Base-by-base conservation (phyloP, 1,139 yeast genomes). In the Blastobotrys indianensis region DNA sequence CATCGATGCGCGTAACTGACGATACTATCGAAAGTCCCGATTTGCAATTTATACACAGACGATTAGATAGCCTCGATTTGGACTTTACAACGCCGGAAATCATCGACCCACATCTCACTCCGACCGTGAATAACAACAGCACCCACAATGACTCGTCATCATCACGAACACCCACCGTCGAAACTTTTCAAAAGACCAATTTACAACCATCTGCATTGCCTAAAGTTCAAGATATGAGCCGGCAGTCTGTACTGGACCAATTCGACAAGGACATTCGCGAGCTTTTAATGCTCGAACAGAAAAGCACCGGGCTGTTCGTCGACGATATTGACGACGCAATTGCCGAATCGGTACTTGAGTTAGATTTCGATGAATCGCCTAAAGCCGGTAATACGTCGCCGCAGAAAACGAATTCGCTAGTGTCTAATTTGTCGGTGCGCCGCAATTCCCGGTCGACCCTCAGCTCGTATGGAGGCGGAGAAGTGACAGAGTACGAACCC, bases 251-350 rank as follows among this genome's bases (percentile, higher is more conserved):
- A 2, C 45, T 53, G 33, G 54, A 52, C 20, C 55, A 53, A 20
- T 53, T 53, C 37, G 56, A 52, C 33, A 52, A 47, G 20, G 56
- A 53, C 41, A 48, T 53, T 20, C 45, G 48, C 13, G 55, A 53
- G 29, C 45, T 53, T 10, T 37, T 51, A 9, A 42, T 49, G 31
- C 42, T 49, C 6, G 48, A 52, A 25, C 5, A 13, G 10, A 33
- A 33, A 12, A 7, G 5, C 37, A 4, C 12, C 12, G 16, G 13
- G 13, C 35, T 7, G 35, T 9, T n/a, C 20, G 37, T 5, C 20
- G 16, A 16, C 15, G 37, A 33, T 10, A 10, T 33, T 17, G 20
- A 33, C 16, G 20, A 13, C 25, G 25, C 25, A 20, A 20, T 20
- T 20, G 25, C 25, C 25, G 25, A 20, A 20, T 20, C 25, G 7